Base-by-base conservation (phyloP, 768 basidiomycete genomes). In the Tricholoma saponaceum region DNA sequence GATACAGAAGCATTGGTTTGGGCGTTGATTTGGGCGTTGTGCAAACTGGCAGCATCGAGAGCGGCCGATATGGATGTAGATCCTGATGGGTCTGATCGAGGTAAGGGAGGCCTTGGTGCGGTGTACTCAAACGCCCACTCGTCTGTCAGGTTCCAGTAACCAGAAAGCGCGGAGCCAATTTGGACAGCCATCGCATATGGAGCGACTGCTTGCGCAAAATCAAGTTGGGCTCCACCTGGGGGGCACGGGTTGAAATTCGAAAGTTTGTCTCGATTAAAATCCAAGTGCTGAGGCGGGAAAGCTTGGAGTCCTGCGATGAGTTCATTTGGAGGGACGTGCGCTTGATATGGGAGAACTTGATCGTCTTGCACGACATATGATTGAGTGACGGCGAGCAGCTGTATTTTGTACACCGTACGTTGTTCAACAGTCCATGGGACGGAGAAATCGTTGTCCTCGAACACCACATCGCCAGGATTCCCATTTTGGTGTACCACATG, bases 181-280 rank as follows among this genome's bases (percentile, higher is more conserved):
- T 93, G 86, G 10, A 92, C 71, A 4, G 89, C 90, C 14, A 89
- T 70, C 1, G 85, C 85, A 64, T 81, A 89, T 0, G 91, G 81
- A 1, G 83, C 78, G 6, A 82, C 77, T 6, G 86, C 83, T 1
- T 81, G 76, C 4, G 70, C 69, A 57, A 87, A 88, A 20, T 68
- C 63, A 1, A 73, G 66, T 1, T 61, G 54, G 1, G 54, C 61
- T 8, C 57, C 60, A 30, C 63, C 64, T 0, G 26, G n/a, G 6
- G 78, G 73, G 56, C 74, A 75, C 6, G 86, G 87, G 59, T 86
- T 78, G 68, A 89, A 89, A 4, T 64, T 58, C 3, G 77, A 66
- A 9, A 83, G 70, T 1, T 60, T 62, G 20, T 76, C 74, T 39
- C 69, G 60, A 49, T 76, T 69, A 25, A 79, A 76, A 63, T 83